Evolutionary conservation across 139 green algal genomes (phyloP).

Genomic region (Micractinium sp.): DNA sequence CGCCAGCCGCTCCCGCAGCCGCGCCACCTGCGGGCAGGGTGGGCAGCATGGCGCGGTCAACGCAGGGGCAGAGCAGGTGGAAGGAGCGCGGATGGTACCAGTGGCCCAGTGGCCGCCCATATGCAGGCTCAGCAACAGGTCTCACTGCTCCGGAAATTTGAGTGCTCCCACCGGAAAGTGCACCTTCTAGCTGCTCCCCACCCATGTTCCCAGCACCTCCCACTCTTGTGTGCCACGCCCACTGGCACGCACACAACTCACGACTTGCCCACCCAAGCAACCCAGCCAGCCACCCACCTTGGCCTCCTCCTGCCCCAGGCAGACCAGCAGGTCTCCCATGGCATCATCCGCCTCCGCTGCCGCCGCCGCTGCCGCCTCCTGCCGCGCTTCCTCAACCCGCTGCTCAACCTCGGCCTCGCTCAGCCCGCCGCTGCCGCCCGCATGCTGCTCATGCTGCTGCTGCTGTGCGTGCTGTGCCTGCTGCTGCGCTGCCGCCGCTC

Average conservation of each 20-base stretch:
- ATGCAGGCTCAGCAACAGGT: not conserved
- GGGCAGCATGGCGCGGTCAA: not conserved
- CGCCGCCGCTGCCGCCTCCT: slow-evolving; percentile 51
- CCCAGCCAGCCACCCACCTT: slow-evolving; percentile 23
- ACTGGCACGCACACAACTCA: not conserved
- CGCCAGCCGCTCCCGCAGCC: slow-evolving; percentile 55
- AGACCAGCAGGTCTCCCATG: slow-evolving; percentile 89
- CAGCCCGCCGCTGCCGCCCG: not conserved
- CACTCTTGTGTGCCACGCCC: not conserved
- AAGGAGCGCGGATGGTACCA: not conserved
- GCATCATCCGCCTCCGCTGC: slow-evolving; percentile 65
- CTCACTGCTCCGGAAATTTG: no score
- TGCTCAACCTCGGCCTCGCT: not conserved
- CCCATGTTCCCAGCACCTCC: not conserved
- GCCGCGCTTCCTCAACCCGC: slow-evolving; percentile 17
- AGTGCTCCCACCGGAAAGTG: not conserved
- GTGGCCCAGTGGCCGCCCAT: not conserved
- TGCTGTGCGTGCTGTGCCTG: slow-evolving; percentile 47
- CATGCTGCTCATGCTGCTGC: slow-evolving; percentile 9
- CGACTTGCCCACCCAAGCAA: not conserved
- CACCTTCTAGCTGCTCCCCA: not conserved
- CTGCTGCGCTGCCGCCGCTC: not conserved
- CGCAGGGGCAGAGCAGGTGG: not conserved
- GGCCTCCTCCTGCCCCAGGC: slow-evolving; percentile 80
- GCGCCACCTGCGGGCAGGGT: not conserved